Evolutionary conservation across 2,329 filamentous ascomycete species (phyloP).

Genomic region (Thielaviopsis cerberus): DNA sequence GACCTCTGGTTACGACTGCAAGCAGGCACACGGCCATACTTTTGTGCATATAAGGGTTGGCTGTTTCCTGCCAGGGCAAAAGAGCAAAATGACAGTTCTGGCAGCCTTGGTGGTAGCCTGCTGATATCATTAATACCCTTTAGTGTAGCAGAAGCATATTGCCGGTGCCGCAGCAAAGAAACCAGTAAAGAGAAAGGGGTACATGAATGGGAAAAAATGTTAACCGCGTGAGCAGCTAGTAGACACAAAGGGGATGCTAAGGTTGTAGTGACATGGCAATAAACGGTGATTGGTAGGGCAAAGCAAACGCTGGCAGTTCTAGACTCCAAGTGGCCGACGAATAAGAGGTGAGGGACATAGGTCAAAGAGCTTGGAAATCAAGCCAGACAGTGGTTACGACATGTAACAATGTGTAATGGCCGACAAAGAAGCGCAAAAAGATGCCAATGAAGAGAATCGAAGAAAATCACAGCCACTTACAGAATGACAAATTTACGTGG

Average conservation of each 20-base stretch:
- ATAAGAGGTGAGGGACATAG: background rate
- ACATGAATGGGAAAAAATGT: background rate
- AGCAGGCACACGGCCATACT: background rate
- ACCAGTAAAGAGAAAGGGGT: background rate
- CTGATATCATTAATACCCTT: background rate
- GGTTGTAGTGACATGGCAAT: background rate
- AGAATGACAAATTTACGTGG: constrained; percentile 91
- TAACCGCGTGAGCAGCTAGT: background rate
- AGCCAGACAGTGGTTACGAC: background rate
- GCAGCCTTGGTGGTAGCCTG: background rate
- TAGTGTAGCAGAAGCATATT: background rate
- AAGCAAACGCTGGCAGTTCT: background rate
- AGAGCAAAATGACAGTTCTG: background rate
- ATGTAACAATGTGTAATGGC: background rate
- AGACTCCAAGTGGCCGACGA: background rate
- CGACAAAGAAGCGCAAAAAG: background rate
- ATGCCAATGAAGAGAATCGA: background rate
- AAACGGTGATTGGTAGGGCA: background rate
- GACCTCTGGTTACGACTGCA: background rate
- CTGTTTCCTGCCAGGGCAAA: background rate
- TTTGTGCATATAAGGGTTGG: background rate
- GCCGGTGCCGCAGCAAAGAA: background rate
- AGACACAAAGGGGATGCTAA: background rate
- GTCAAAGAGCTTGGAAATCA: background rate
- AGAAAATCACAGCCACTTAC: constrained; percentile 44